phyloP scores from a whole-genome alignment of 2,329 filamentous ascomycete genomes.

The Penicillium sp. region DNA sequence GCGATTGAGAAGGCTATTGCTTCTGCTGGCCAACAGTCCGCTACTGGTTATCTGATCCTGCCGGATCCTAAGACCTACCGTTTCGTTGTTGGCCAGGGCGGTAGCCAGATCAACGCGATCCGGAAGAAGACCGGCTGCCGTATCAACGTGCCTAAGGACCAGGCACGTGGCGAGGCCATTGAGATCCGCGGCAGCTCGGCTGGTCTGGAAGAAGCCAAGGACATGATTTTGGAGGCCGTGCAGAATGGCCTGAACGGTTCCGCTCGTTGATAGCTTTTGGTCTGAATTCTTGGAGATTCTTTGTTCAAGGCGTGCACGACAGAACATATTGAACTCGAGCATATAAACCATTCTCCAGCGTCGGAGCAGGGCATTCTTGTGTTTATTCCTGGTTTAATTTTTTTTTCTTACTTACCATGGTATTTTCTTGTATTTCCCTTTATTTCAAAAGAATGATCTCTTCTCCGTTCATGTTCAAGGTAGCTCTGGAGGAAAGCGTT shows the following conservation, averaged over 20 bases:
- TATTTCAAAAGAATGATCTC: conserved; percentile 19
- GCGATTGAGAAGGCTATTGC: conserved; percentile 71
- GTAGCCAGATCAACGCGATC: conserved; percentile 89
- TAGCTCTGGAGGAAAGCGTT: not conserved
- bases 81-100: conserved; percentile 84
- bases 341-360: conserved; percentile 13
- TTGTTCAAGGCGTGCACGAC: conserved; percentile 3
- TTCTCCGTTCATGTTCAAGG: conserved; percentile 1
- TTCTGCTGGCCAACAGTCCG: conserved; percentile 52
- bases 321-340: conserved; percentile 17
- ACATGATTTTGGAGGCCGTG: conserved; percentile 84
- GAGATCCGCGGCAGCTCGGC: conserved; percentile 80
- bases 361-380: conserved; percentile 15
- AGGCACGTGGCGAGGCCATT: conserved; percentile 76
- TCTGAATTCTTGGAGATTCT: conserved; percentile 1
- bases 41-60: conserved; percentile 83
- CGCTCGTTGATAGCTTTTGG: conserved; percentile 13
- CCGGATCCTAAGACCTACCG: conserved; percentile 88
- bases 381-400: conserved; percentile 13
- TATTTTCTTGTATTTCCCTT: conserved; percentile 18
- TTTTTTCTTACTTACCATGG: conserved; percentile 10
- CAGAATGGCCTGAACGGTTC: conserved; percentile 41
- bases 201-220: conserved; percentile 81
- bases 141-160: conserved; percentile 87
- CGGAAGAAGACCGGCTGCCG: conserved; percentile 89